Evolutionary conservation across 805 yeast genomes (phyloP).

Genomic region (Schizosaccharomyces pombe): DNA sequence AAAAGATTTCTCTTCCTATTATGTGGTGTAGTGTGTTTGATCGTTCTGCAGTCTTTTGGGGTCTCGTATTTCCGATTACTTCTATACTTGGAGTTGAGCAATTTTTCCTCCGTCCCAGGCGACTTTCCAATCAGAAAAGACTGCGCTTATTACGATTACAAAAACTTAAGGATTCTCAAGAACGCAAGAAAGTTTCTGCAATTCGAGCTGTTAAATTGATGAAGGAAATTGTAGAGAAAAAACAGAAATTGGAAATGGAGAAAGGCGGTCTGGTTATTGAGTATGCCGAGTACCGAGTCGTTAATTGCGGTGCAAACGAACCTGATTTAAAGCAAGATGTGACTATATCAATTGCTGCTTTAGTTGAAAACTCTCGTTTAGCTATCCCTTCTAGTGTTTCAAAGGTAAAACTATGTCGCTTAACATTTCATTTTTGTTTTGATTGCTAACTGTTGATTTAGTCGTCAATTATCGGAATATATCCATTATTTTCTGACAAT

Average conservation of each 20-base stretch:
- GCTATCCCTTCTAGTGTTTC: conserved; percentile 1
- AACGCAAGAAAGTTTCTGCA: not conserved
- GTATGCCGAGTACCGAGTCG: not conserved
- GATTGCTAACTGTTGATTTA: too few relatives aligned
- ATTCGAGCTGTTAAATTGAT: not conserved
- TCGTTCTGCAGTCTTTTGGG: not conserved
- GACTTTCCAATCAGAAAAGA: not conserved
- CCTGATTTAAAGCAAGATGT: not conserved
- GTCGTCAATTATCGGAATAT: not conserved
- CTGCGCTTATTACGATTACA: not conserved
- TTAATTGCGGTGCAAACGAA: not conserved
- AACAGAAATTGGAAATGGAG: not conserved
- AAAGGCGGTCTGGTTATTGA: conserved; percentile 1
- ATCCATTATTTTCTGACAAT: not conserved
- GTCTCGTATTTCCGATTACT: not conserved
- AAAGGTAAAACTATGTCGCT: too few relatives aligned
- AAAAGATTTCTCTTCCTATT: not conserved
- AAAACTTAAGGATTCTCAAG: not conserved
- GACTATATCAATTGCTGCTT: not conserved
- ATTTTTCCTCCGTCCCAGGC: not conserved
- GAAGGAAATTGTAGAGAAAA: not conserved
- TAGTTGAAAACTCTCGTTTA: not conserved
- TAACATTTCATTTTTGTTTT: too few relatives aligned
- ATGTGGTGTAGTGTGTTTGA: not conserved
- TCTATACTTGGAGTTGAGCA: not conserved